Evolutionary conservation across 2,329 filamentous ascomycete species (phyloP), one percentile per base, ranked within the genome.

Genomic region (Colletotrichum higginsianum): DNA sequence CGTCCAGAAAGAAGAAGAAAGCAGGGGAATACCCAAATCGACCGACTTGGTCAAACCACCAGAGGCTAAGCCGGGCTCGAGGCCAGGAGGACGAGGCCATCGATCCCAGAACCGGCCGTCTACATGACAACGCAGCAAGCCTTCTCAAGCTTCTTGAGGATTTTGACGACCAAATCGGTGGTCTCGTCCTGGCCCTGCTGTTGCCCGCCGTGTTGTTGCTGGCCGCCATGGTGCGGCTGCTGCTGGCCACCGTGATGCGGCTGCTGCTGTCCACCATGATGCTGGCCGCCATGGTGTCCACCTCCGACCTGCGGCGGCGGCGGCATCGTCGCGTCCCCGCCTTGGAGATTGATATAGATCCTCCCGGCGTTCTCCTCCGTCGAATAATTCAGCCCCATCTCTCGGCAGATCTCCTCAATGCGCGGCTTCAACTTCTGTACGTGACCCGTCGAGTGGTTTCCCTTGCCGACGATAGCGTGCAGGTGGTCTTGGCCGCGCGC

Each of bases 341-440:
- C 94, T 75, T 92, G 90, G 74, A 98, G 85, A 79, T 98, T 93
- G 73, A 98, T 90, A 79, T 94, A 98, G 52, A 99, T 95, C 18
- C 95, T 86, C 0, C 96, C 96, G 11, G 92, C 93, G 76, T 99
- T 98, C 60, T 93, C 92, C 84, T 98, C 96, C 1, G 94, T 97
- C 67, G 88, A 84, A 82, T 93, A 98, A 77, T 95, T 89, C 66
- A 99, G 86, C 0, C 95, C 94, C 55, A 97, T 83, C 80, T 98
- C 93, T 60, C 86, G 88, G 82, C 96, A 98, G 60, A 98, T 86
- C 80, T 93, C 88, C 84, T 98, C 95, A 53, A 98, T 94, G 73
- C 93, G 89, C n/a, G 96, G 96, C 84, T 97, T 98, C 82, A 99
- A 91, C 86, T 96, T 98, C 82, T 98, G 94, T 30, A 98, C 88